Base-by-base conservation (phyloP, 345 rosid genomes). In the Rhizophora mangle region DNA sequence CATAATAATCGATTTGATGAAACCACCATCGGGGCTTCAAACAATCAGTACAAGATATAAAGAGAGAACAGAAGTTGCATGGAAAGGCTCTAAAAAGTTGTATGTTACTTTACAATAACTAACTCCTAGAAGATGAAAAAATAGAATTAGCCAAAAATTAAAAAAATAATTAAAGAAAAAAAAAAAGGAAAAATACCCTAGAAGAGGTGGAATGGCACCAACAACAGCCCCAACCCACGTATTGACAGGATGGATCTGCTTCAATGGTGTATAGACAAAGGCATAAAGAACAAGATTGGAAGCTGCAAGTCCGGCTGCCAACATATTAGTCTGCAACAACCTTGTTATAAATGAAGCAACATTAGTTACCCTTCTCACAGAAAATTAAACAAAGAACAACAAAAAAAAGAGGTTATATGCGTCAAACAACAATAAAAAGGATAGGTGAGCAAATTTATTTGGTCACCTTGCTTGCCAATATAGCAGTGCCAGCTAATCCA, bases 221-320 rank as follows among this genome's bases (percentile, higher is more conserved):
- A 95, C 98, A 82, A 95, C 82, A 59, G 98, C 99, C 26, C 98
- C 99, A 72, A 92, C 97, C 98, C 98, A 95, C 32, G 99, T 92
- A 79, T 95, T 92, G 68, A 87, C 84, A 24, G 98, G 98, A 81
- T 95, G 99, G 83, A 89, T 83, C 82, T 95, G 97, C 89, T 95
- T 95, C 89, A 95, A 46, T 15, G 75, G 75, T 43, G 75, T 64
- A 65, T 72, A 72, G 24, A 72, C 63, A 57, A 64, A 72, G 13
- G 75, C 75, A 46, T 72, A 72, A 9, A 72, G 75, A 43, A 72
- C 46, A 18, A 72, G 69, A 59, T 71, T 71, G 56, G 75, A 64
- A 55, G 69, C 76, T 24, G 54, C 76, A 43, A 43, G 93, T 59
- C 92, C 96, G 54, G 96, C 88, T 51, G 97, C 95, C 85, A 87